Evolutionary conservation across 345 rosid genomes (phyloP), one percentile per base, ranked within the genome.

Genomic region (Rhizophora apiculata): DNA sequence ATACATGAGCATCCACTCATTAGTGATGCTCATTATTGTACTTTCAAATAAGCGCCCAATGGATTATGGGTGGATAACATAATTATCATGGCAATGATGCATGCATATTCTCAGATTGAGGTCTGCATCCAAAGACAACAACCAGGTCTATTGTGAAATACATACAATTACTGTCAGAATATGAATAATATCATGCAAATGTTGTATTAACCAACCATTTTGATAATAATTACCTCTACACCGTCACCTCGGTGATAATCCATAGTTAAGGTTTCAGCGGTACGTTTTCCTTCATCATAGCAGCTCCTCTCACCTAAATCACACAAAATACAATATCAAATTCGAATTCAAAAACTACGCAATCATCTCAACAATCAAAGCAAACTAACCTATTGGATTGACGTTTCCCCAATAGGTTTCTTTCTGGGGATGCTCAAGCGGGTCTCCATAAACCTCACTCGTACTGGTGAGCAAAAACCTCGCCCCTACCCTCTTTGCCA

Each of bases 401-500:
- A 95, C 99, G 65, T 95, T 83, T 64, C 99, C 97, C 99, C 99
- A 95, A 61, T 95, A 95, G 19, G 96, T 95, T 73, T 92, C 99
- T 76, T 95, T 92, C 81, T 92, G 99, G 5, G 99, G 99, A 85
- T 95, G 99, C 83, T 95, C 91, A 67, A 95, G 96, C 18, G 99
- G 99, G 71, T 95, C 99, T 43, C 99, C 99, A 69, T 95, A 95
- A 43, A 95, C 99, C 89, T 95, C 99, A 78, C 99, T 95, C 2
- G 99, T 95, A 75, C 99, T 95, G 0, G 99, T 92, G 6, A 95
- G 87, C 90, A 95, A 71, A 84, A 95, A 95, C 85, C 87, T 84
- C 1, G 99, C 98, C 30, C 98, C 98, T 30, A 95, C 94, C 79
- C 99, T 90, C 94, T 95, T 95, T 8, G 99, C 99, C 74, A 95